These are phyloP conservation scores for Chrysanthemum lavandulifolium DNA, from an alignment of 129 eudicot genomes.

Conservation along the genomic window DNA sequence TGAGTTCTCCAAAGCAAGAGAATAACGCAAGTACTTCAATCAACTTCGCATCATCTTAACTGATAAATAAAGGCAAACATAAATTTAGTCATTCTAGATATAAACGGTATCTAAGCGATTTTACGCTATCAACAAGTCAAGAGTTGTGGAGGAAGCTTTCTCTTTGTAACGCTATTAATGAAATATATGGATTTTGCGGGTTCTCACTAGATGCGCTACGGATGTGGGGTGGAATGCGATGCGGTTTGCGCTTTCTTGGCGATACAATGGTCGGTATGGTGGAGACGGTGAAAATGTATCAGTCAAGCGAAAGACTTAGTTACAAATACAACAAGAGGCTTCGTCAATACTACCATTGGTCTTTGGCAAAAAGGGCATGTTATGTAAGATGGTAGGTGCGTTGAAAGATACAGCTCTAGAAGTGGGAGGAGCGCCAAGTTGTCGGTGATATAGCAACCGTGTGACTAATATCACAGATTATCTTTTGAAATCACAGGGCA, in stretches of 20 bases:
- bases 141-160: slow-evolving; percentile 55
- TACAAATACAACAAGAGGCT: no score
- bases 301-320: background rate
- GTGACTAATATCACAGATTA: background rate
- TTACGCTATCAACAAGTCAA: slow-evolving; percentile 2
- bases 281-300: background rate
- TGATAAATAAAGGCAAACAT: background rate
- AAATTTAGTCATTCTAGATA: background rate
- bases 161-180: slow-evolving; percentile 68
- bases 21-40: slow-evolving; percentile 47
- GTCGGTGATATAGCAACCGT: slow-evolving; percentile 1
- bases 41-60: slow-evolving; percentile 2
- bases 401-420: slow-evolving; percentile 51
- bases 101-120: background rate
- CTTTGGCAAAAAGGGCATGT: background rate
- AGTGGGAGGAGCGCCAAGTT: slow-evolving; percentile 41
- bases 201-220: slow-evolving; percentile 40
- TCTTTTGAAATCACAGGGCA: background rate
- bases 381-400: slow-evolving; percentile 34
- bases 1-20: slow-evolving; percentile 43
- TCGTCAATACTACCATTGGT: background rate
- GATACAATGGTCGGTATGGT: background rate
- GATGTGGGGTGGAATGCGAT: slow-evolving; percentile 47
- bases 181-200: no score
- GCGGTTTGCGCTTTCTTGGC: slow-evolving; percentile 7